phyloP scores from a whole-genome alignment of 176 grass and related monocot genomes.

The Musa troglodytarum region DNA sequence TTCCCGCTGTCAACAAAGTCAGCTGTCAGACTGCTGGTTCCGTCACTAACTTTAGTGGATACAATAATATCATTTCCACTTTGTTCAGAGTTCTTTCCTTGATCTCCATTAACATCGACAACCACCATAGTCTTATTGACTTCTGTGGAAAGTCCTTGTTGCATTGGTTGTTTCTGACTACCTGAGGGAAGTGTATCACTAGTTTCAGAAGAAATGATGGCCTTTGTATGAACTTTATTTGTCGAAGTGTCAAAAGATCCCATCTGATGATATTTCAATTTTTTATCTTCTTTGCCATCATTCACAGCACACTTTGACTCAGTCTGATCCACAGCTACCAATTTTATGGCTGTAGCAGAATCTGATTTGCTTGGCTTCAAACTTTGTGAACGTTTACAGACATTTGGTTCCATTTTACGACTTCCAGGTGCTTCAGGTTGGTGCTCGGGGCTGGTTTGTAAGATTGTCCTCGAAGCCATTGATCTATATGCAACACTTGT shows the following conservation, averaged over 20 bases:
- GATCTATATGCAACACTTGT: slow-evolving; percentile 1
- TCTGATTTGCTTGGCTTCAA: neutral
- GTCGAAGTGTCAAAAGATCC: neutral
- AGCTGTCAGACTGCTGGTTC: slow-evolving; percentile 1
- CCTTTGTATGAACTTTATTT: neutral
- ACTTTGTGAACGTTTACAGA: neutral
- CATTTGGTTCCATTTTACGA: neutral
- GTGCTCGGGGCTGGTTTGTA: neutral
- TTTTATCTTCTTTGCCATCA: neutral
- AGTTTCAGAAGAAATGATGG: neutral
- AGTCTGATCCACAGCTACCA: neutral
- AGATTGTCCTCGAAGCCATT: neutral
- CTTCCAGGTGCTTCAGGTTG: neutral
- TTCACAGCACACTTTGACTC: neutral
- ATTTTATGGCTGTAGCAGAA: neutral
- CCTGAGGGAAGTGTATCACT: neutral
- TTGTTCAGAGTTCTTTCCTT: slow-evolving; percentile 5
- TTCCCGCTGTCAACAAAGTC: slow-evolving; percentile 14
- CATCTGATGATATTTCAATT: neutral
- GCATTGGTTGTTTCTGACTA: neutral
- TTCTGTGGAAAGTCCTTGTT: neutral
- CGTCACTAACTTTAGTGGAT: slow-evolving; percentile 9
- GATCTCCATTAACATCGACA: neutral
- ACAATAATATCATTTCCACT: slow-evolving; percentile 3
- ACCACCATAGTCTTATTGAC: neutral